Conservation (phyloP, 2,329 filamentous ascomycete species). For the Byssothecium circinans region DNA sequence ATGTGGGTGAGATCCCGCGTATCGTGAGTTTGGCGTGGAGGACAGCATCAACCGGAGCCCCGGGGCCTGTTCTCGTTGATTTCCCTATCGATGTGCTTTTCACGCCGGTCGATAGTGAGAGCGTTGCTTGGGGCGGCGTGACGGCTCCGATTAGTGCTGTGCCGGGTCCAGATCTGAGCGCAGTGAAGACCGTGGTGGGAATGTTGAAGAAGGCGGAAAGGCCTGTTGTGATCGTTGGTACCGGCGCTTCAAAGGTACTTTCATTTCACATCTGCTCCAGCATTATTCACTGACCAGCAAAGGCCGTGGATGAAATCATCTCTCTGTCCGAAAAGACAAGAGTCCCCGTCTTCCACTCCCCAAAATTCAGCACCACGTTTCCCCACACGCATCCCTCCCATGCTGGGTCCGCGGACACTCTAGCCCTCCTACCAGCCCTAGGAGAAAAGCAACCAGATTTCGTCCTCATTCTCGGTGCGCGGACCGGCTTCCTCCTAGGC, state of each 20-base stretch:
- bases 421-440: slow-evolving; percentile 34
- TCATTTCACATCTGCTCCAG: not conserved
- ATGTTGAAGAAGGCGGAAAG: slow-evolving; percentile 41
- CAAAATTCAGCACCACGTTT: slow-evolving; percentile 38
- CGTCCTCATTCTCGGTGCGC: slow-evolving; percentile 46
- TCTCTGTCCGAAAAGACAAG: slow-evolving; percentile 38
- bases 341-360: slow-evolving; percentile 48
- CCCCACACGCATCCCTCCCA: slow-evolving; percentile 37
- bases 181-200: slow-evolving; percentile 36
- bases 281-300: not conserved
- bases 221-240: slow-evolving; percentile 48
- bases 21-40: slow-evolving; percentile 49
- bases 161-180: slow-evolving; percentile 42
- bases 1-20: slow-evolving; percentile 50
- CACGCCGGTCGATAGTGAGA: slow-evolving; percentile 41
- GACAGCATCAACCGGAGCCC: slow-evolving; percentile 44
- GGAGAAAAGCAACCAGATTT: slow-evolving; percentile 44
- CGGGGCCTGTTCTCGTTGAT: slow-evolving; percentile 46
- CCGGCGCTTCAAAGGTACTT: slow-evolving; percentile 36
- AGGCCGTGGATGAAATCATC: slow-evolving; percentile 36
- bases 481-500: slow-evolving; percentile 48
- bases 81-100: slow-evolving; percentile 49
- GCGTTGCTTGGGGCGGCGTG: slow-evolving; percentile 48
- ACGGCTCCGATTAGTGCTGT: slow-evolving; percentile 35
- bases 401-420: slow-evolving; percentile 38